Evolutionary conservation across 2,329 filamentous ascomycete species (phyloP), one percentile per base, ranked within the genome.

Genomic region (Fusarium chlamydosporum): DNA sequence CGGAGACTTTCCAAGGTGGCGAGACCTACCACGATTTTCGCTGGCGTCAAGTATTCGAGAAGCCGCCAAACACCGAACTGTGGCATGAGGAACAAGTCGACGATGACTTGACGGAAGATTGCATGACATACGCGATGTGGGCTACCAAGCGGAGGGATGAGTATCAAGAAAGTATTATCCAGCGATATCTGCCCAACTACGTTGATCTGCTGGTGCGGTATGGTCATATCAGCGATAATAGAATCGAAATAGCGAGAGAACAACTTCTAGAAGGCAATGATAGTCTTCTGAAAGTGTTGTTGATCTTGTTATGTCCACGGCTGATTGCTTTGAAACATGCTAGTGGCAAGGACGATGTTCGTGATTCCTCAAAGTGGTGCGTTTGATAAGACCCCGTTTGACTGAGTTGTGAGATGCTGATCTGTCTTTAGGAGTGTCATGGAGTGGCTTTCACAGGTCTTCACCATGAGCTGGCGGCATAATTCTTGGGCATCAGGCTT

Each of bases 401-500:
- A 6, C 10, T 11, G 7, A 3, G 3, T 13, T 11, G 7, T 3
- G 2, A 1, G 5, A n/a, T 23, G 10, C 29, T 40, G 1, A 56
- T 10, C 10, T n/a, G 16, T 26, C 13, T 7, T 7, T 13, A 38
- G 34, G 3, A 9, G 29, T 8, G 7, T 29, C 1, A 23, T 55
- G 23, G 8, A 31, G 2, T 52, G 29, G 37, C 4, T 57, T 6
- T n/a, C 37, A 1, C 10, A 7, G 12, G 10, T 34, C 4, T 35
- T 57, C 10, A 7, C 4, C 2, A 42, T 4, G n/a, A 34, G 31
- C 9, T 53, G 37, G 31, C 10, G 7, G 3, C 5, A 6, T 1
- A 4, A 13, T 8, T 26, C 16, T 1, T 57, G 55, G 55, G 43
- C 47, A 1, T 27, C 55, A 2, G 55, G 55, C 6, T 18, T 57